Base-by-base conservation (phyloP, 2,329 filamentous ascomycete genomes). In the Aspergillus transmontanensis region DNA sequence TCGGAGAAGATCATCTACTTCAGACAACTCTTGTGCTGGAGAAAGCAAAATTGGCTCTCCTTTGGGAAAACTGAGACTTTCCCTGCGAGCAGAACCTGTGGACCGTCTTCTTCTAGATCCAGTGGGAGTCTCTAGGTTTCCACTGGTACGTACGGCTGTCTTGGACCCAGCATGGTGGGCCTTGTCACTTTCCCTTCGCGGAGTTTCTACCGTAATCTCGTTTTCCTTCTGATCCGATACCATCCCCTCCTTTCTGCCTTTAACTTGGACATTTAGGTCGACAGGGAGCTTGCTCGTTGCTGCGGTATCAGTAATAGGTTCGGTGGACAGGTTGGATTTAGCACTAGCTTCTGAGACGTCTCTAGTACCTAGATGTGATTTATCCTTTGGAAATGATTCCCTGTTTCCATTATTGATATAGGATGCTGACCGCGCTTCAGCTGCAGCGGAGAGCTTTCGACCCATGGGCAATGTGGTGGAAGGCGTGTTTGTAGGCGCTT, bases 191-290 rank as follows among this genome's bases (percentile, higher is more conserved):
- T 70, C 69, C 57, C 65, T 67, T 54, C 62, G 63, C 6, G 68
- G 61, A 3, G 64, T 66, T 36, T 70, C 66, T 32, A 63, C 46
- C 16, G 58, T 26, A 58, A 48, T 50, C 56, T 70, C 68, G 45
- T 72, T 72, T 23, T 71, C 71, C 48, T 67, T 69, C 48, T 67
- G 68, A 12, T 65, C 68, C 50, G 64, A 62, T 53, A 66, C 64
- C 56, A 69, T 66, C 14, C 67, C 66, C 59, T 78, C 76, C 60
- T 79, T 79, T 50, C 71, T 73, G 57, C 76, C 68, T 56, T 71
- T 75, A 50, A 79, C 62, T 28, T 72, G 70, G 4, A 67, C 68
- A 55, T 70, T 77, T 0, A 75, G 76, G 43, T 73, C 78, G n/a
- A 70, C 65, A 30, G 73, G 66, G n/a, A 73, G 46, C 34, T 70